These are phyloP conservation scores for Ustilago trichophora DNA, from an alignment of 1,284 basidiomycete genomes.

Conservation along the genomic window DNA sequence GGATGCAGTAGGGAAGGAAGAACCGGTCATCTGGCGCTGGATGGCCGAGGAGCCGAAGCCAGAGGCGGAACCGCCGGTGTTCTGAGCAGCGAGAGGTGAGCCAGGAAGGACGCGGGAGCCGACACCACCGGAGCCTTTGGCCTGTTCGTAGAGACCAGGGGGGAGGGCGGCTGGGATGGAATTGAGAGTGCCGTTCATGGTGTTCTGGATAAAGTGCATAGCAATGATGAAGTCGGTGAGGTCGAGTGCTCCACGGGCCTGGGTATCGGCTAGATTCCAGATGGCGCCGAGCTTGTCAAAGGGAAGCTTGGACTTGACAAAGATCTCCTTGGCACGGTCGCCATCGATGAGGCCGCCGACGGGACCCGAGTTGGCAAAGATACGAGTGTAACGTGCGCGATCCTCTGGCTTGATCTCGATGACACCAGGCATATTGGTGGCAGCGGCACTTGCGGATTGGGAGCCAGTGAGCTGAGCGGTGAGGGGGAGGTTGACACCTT, in stretches of 20 bases:
- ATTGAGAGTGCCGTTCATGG: constrained; percentile 80
- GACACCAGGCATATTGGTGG: constrained; percentile 35
- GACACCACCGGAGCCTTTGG: constrained; percentile 63
- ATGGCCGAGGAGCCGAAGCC: constrained; percentile 24
- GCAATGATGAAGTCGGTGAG: constrained; percentile 92
- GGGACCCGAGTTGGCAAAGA: constrained; percentile 64
- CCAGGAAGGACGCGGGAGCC: constrained; percentile 37
- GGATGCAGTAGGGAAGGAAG: constrained; percentile 66
- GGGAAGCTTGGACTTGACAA: constrained; percentile 89
- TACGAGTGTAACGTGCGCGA: constrained; percentile 64
- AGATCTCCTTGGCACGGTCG: constrained; percentile 89
- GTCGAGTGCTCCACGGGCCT: constrained; percentile 88
- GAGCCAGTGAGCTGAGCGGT: constrained; percentile 34
- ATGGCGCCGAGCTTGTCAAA: constrained; percentile 91
- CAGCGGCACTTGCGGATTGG: constrained; percentile 5
- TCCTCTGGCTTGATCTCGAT: constrained; percentile 61
- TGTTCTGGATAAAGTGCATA: constrained; percentile 88
- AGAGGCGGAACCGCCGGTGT: constrained; percentile 53
- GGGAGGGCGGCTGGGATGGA: constrained; percentile 82
- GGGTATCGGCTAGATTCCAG: constrained; percentile 95
- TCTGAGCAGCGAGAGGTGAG: constrained; percentile 49
- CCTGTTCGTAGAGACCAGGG: constrained; percentile 86
- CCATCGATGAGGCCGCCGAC: constrained; percentile 70
- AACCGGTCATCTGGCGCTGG: constrained; percentile 50
- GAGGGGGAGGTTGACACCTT: constrained; percentile 73